Evolutionary conservation across 2,329 filamentous ascomycete genomes (phyloP).

Genomic region (Penicillium occitanis): DNA sequence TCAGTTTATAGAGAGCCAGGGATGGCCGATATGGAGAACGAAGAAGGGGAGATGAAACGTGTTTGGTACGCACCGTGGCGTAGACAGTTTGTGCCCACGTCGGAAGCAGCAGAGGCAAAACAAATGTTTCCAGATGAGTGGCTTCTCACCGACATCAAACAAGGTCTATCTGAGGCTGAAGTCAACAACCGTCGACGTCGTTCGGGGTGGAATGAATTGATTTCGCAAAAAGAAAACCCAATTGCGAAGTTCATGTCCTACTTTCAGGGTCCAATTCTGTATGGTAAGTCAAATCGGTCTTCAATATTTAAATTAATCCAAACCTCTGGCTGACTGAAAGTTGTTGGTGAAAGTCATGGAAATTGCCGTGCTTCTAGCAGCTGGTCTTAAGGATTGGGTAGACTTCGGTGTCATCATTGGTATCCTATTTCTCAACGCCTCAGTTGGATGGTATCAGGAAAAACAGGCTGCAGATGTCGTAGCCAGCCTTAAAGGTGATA

Average conservation of each 20-base stretch:
- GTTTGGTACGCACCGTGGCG: conserved; percentile 62
- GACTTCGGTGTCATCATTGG: conserved; percentile 76
- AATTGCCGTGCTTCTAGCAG: conserved; percentile 69
- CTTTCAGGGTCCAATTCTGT: conserved; percentile 74
- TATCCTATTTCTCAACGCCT: conserved; percentile 71
- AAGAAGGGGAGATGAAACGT: conserved; percentile 50
- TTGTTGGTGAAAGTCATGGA: conserved; percentile 60
- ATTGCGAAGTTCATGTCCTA: conserved; percentile 71
- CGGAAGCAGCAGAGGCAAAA: conserved; percentile 27
- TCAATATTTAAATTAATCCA: background rate
- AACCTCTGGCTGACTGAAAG: background rate
- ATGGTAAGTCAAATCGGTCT: conserved; percentile 53
- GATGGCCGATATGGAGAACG: conserved; percentile 41
- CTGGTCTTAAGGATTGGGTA: conserved; percentile 72
- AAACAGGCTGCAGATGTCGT: conserved; percentile 78
- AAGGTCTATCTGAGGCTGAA: conserved; percentile 60
- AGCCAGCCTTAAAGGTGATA: conserved; percentile 73
- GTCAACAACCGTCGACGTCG: conserved; percentile 63
- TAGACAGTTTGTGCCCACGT: conserved; percentile 36
- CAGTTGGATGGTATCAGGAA: conserved; percentile 78
- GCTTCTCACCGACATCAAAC: conserved; percentile 66
- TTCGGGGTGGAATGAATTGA: conserved; percentile 70
- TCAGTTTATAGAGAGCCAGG: conserved; percentile 62
- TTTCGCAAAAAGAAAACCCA: conserved; percentile 75
- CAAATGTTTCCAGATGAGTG: conserved; percentile 62